Conservation (phyloP, 768 basidiomycete genomes). For the Leucosporidium yakuticum region DNA sequence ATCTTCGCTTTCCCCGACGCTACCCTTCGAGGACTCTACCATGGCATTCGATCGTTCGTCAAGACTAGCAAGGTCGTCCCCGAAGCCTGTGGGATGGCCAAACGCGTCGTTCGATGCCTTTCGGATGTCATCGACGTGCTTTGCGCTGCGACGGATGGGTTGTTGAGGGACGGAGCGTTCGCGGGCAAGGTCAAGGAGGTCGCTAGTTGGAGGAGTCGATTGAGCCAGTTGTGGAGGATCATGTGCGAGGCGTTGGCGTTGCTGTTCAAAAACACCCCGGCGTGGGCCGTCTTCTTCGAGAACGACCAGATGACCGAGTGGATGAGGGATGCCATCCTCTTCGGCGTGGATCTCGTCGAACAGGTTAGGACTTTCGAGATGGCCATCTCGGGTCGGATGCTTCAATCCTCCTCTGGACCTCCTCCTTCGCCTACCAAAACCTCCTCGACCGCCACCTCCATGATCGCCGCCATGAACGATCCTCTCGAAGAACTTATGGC, state of each 20-base stretch:
- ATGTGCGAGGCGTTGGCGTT: conserved; percentile 73
- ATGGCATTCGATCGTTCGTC: conserved; percentile 63
- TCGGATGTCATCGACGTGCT: conserved; percentile 87
- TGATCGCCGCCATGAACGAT: conserved; percentile 66
- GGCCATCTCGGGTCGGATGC: conserved; percentile 48
- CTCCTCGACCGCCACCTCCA: conserved; percentile 60
- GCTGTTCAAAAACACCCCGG: conserved; percentile 76
- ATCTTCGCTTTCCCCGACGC: conserved; percentile 61
- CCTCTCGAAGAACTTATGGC: conserved; percentile 71
- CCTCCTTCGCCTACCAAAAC: conserved; percentile 44
- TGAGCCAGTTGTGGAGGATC: conserved; percentile 65
- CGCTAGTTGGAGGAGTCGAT: conserved; percentile 24
- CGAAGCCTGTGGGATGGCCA: conserved; percentile 84
- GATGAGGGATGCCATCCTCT: conserved; percentile 98
- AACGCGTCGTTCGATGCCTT: conserved; percentile 81
- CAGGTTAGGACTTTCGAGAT: conserved; percentile 73
- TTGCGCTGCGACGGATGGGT: conserved; percentile 64
- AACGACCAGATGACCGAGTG: conserved; percentile 81
- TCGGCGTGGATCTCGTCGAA: conserved; percentile 76
- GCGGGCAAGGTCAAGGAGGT: conserved; percentile 30
- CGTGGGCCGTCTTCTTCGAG: conserved; percentile 75
- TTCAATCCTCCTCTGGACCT: background rate
- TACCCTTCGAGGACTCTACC: conserved; percentile 63
- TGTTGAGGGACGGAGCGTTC: conserved; percentile 48
- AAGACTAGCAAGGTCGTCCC: conserved; percentile 59